A percentile compares a stretch with the other conserved stretches of the same genome.
phyloP scores from a whole-genome alignment of 345 rosid species.

The Euphorbia lathyris region DNA sequence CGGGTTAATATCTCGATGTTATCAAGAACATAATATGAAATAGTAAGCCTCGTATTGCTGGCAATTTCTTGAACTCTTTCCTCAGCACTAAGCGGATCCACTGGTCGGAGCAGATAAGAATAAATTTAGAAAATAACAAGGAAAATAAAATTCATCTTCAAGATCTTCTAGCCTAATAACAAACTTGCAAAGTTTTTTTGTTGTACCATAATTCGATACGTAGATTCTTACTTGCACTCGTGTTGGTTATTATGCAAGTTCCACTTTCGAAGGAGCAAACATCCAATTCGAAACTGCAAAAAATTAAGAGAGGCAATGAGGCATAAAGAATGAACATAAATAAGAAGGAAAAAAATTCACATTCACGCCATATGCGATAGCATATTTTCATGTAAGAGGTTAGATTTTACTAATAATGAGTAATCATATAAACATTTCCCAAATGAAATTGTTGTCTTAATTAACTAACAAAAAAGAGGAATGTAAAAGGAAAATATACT shows the following conservation, averaged over 20 bases:
- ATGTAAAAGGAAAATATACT: not conserved
- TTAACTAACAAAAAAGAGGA: not conserved
- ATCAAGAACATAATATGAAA: no score
- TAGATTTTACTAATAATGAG: not conserved
- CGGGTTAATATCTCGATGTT: no score
- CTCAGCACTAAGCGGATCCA: slow-evolving; percentile 80
- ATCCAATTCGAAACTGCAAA: slow-evolving; percentile 90
- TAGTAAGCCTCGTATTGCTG: slow-evolving; percentile 45
- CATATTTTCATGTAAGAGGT: not conserved
- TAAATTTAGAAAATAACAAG: not conserved
- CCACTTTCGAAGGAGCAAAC: slow-evolving; percentile 72
- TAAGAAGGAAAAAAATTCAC: not conserved
- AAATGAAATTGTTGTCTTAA: not conserved
- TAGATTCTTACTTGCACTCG: slow-evolving; percentile 75
- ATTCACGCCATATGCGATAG: not conserved
- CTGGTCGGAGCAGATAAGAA: slow-evolving; percentile 29
- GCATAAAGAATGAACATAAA: not conserved
- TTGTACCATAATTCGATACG: not conserved
- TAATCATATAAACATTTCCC: not conserved
- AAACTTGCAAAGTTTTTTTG: not conserved
- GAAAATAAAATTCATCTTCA: not conserved
- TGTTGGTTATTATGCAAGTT: slow-evolving; percentile 76
- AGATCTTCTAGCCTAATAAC: not conserved
- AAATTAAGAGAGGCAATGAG: no score
- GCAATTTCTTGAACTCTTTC: slow-evolving; percentile 67